Percentiles rank a stretch among this genome's conserved stretches.
phyloP scores from a whole-genome alignment of 2,329 filamentous ascomycete species.

The Pyricularia sp. region DNA sequence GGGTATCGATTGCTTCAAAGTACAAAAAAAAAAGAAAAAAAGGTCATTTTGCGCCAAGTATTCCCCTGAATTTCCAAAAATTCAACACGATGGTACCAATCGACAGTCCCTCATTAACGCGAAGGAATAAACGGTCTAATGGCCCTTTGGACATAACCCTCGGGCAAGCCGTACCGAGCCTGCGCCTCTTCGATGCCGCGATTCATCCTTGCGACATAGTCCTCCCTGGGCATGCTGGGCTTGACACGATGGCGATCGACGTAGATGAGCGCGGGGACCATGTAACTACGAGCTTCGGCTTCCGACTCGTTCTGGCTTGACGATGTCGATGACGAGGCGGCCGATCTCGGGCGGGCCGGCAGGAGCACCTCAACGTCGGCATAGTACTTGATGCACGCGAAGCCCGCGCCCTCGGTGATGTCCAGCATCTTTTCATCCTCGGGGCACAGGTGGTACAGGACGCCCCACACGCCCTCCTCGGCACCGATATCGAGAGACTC shows the following conservation, averaged over 20 bases:
- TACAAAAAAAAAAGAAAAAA: too few relatives aligned
- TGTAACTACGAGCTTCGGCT: not conserved
- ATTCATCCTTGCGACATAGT: not conserved
- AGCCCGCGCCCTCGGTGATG: conserved; percentile 45
- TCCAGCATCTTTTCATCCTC: conserved; percentile 39
- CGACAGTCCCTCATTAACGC: not conserved
- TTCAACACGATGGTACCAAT: not conserved
- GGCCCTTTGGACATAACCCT: not conserved
- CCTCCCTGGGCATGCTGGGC: not conserved
- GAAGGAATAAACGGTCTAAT: not conserved
- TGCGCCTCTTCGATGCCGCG: not conserved
- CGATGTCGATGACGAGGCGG: not conserved
- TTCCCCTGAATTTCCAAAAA: not conserved
- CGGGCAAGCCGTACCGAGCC: not conserved
- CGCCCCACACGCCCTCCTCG: conserved; percentile 34
- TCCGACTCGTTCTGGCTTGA: not conserved
- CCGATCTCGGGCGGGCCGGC: not conserved
- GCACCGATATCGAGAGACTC: not conserved
- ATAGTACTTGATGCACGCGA: conserved; percentile 42
- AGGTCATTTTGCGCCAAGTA: not conserved
- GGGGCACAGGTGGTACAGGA: conserved; percentile 37
- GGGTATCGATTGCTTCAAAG: not conserved
- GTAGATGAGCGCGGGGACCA: not conserved
- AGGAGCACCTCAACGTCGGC: conserved; percentile 24
- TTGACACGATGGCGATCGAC: not conserved